These are phyloP conservation scores for Tylopilus sp. DNA, from an alignment of 768 basidiomycete genomes.

Conservation along the genomic window DNA sequence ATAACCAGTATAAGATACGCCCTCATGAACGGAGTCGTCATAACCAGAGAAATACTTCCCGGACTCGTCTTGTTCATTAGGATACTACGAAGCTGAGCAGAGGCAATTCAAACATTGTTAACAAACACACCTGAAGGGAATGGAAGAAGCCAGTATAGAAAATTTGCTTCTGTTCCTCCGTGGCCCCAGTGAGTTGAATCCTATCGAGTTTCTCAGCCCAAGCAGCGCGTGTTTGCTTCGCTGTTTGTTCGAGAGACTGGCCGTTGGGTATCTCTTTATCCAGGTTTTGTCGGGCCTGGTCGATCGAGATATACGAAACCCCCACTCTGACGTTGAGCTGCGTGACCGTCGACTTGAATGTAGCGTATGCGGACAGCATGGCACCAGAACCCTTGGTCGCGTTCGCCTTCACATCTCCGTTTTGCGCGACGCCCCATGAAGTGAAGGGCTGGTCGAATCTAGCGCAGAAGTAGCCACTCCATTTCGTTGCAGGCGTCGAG, in stretches of 20 bases:
- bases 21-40: constrained; percentile 58
- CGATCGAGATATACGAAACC: constrained; percentile 71
- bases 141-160: constrained; percentile 67
- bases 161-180: constrained; percentile 41
- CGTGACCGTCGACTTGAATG: constrained; percentile 34
- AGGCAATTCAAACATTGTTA: background rate
- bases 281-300: constrained; percentile 56
- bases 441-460: constrained; percentile 48
- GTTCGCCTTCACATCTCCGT: constrained; percentile 35
- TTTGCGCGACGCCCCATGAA: constrained; percentile 49
- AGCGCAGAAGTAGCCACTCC: constrained; percentile 53
- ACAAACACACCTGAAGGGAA: constrained; percentile 49
- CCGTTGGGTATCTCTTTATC: constrained; percentile 48
- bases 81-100: constrained; percentile 48
- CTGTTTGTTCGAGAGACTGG: constrained; percentile 50
- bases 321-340: constrained; percentile 57
- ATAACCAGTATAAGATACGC: constrained; percentile 76
- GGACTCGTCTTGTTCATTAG: constrained; percentile 69
- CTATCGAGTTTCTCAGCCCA: constrained; percentile 60
- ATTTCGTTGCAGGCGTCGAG: constrained; percentile 37
- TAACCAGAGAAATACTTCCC: constrained; percentile 76
- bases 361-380: constrained; percentile 49
- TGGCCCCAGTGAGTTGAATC: constrained; percentile 48
- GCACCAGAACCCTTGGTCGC: constrained; percentile 37
- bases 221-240: constrained; percentile 40